Evolutionary conservation across 768 basidiomycete species (phyloP).

Genomic region (Leccinum pellstonianum): DNA sequence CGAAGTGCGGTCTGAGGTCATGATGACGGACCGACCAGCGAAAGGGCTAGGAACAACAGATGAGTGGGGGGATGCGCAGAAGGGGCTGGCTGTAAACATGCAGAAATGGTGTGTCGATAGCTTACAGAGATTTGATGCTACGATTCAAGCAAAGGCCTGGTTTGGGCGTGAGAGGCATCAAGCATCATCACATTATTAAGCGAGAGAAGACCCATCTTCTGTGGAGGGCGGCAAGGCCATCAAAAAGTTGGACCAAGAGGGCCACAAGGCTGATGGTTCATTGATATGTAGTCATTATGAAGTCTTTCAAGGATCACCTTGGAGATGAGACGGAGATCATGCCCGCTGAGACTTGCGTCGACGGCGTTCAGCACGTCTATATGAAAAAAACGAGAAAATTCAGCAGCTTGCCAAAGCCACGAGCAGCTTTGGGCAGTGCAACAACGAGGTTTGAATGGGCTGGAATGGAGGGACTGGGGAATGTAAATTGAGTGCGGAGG

Average conservation of each 20-base stretch:
- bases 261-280: slow-evolving; percentile 10
- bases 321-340: background rate
- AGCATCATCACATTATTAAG: slow-evolving; percentile 1
- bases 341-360: background rate
- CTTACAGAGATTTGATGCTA: slow-evolving; percentile 11
- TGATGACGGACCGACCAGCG: background rate
- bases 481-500: background rate
- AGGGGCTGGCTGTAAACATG: slow-evolving; percentile 18
- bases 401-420: background rate
- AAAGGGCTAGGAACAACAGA: background rate
- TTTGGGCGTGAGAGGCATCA: slow-evolving; percentile 15
- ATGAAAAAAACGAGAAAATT: background rate
- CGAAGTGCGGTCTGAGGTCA: slow-evolving; percentile 2
- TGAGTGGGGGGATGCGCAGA: background rate
- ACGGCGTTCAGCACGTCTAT: background rate
- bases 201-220: slow-evolving; percentile 10
- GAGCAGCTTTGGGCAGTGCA: background rate
- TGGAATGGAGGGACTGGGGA: background rate
- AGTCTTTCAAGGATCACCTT: background rate
- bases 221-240: slow-evolving; percentile 2
- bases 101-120: slow-evolving; percentile 22
- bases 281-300: background rate
- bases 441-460: background rate
- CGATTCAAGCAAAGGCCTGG: background rate
- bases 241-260: background rate